Evolutionary conservation across 1,284 basidiomycete genomes (phyloP), one percentile per base, ranked within the genome.

Genomic region (Cutaneotrichosporon cavernicola): DNA sequence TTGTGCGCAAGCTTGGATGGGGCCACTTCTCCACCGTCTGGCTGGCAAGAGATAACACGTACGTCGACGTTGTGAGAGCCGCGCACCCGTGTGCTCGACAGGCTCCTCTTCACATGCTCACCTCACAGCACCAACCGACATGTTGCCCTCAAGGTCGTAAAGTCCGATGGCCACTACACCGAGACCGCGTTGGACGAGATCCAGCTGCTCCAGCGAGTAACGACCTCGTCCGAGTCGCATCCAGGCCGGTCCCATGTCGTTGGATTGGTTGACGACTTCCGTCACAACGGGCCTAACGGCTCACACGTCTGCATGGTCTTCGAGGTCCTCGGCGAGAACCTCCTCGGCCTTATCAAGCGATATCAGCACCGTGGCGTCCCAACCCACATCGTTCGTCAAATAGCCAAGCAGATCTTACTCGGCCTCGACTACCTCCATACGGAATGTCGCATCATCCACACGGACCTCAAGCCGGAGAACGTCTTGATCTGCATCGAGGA

Each of bases 261-360:
- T 77, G 91, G 91, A 34, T 91, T 99, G 73, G 89, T 99, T 56
- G 96, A 99, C 83, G 92, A 97, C 78, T 99, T 99, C 81, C 87
- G 90, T 46, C 97, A 99, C 82, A 90, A 90, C 66, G 97, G 96
- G 0, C 95, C 95, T 16, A 97, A 99, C 78, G 96, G 96, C 56
- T 90, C 88, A 21, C 96, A 99, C 81, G 91, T 99, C 69, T 99
- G 97, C 85, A 99, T 99, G 96, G 96, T 99, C 18, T 98, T 98
- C 76, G 96, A 99, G 81, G 97, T 99, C 40, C 86, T 99, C 11
- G 96, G 97, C 63, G 97, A 99, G 83, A 98, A 97, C 78, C 83
- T 99, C n/a, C 86, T 99, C 0, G 95, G 95, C 2, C 86, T 99
- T 72, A 97, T 98, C 86, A 97, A 97, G 82, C 88, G 96, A 22